Base-by-base conservation (phyloP, 331 rosid species). In the Ulmus americana region DNA sequence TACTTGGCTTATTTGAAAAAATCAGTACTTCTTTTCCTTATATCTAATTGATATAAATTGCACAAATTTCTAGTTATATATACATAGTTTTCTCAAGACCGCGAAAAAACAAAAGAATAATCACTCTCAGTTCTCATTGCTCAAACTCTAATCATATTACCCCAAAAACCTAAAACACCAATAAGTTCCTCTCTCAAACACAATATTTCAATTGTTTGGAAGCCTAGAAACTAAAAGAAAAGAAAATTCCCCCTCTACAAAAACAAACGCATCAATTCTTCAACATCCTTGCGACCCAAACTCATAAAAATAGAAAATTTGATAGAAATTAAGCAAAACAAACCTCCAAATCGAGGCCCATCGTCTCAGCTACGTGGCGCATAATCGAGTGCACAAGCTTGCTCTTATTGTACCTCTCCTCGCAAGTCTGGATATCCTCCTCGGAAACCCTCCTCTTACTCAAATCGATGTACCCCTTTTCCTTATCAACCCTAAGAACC, bases 401-500 rank as follows among this genome's bases (percentile, higher is more conserved):
- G 84, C 99, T 94, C 95, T 90, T 94, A 64, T 90, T 94, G 64
- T 89, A 94, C 65, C 99, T 73, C 80, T 94, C 99, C 56, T 94
- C 97, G 13, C 99, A 94, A 4, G 95, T 68, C 55, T 82, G 85
- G 1, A 83, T 94, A 53, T 94, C 99, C 76, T 87, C 99, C 65
- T 90, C 99, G 0, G 99, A 90, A 14, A 94, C 99, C 64, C 99
- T 78, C 13, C 98, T 71, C 80, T 94, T 94, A 55, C 97, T 94
- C 70, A 94, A 83, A 79, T 94, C 98, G 70, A 94, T 89, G 80
- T 94, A 94, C 0, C 99, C 99, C 76, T 90, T 94, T 54, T 94
- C 97, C 82, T 87, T 87, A 58, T 94, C 97, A 8, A 89, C 99
- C 76, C 95, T 82, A 18, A 94, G 95, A 16, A 94, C 97, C 99